Evolutionary conservation across 2,329 filamentous ascomycete species (phyloP), one percentile per base, ranked within the genome.

Genomic region (Aspergillus pseudoviridinutans): DNA sequence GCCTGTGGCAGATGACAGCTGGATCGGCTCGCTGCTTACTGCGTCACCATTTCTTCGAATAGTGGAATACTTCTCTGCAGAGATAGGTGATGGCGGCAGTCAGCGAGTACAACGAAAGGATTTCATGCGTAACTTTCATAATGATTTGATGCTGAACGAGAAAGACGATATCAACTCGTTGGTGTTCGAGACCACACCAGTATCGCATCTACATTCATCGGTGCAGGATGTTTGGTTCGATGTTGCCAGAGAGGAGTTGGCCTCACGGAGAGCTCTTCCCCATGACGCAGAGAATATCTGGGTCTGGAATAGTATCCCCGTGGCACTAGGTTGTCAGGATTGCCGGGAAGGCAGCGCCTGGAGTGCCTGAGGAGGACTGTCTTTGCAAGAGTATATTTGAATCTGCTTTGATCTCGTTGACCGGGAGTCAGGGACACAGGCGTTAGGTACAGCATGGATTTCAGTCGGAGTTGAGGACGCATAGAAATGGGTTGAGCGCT

Each of bases 61-160:
- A 7, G 70, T 74, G 32, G 74, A 78, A 54, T 77, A 72, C 54
- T 76, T 78, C 62, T 76, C 75, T 1, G 75, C 75, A 0, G 75
- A 77, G 55, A 77, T 77, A 32, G 75, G 75, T 5, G 72, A 76
- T 38, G 74, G 75, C 4, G 69, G 71, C 28, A 76, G 68, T 54
- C 74, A 75, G 57, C 70, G 74, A 24, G 62, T 68, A 57, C 73
- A 76, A 58, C 71, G 75, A 27, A 77, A 71, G 60, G 71, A 75
- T 32, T 78, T 78, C 57, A 78, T 77, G 75, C 66, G 69, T 49
- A 77, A 76, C 49, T 77, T 77, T 55, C 67, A 76, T 52, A 64
- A 68, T n/a, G 75, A 77, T 56, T 72, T 72, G 61, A 72, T 64
- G 46, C 58, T 60, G 29, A 68, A 74, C 56, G 68, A 71, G 59